Conservation (phyloP, 257 asterid species). For the Fraxinus anomala region DNA sequence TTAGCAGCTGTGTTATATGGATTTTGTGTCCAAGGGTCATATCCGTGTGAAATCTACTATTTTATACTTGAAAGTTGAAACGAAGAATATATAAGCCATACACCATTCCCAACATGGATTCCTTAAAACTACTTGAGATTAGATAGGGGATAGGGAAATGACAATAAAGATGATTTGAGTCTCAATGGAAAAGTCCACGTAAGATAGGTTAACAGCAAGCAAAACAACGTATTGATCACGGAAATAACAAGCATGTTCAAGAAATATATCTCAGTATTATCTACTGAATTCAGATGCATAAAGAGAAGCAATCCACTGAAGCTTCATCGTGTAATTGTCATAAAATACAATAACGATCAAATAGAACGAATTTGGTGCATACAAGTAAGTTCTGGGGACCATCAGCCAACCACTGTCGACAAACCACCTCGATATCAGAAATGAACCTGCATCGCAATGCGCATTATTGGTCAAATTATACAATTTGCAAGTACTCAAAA, state of each 20-base stretch:
- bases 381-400: constrained; percentile 83
- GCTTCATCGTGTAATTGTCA: constrained; percentile 3
- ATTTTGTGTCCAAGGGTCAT: not conserved
- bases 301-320: constrained; percentile 11
- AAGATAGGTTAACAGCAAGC: constrained; percentile 19
- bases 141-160: not conserved
- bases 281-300: constrained; percentile 10
- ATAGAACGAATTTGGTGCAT: constrained; percentile 27
- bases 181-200: not conserved
- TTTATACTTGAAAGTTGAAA: constrained; percentile 2
- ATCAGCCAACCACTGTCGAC: constrained; percentile 84
- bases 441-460: constrained; percentile 57
- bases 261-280: constrained; percentile 12
- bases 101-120: not conserved
- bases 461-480: constrained; percentile 15
- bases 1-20: not conserved
- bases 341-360: not conserved
- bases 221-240: constrained; percentile 19
- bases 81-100: not conserved
- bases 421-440: constrained; percentile 86
- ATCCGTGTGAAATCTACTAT: not conserved
- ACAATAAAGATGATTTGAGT: not conserved
- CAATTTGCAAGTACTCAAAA: constrained; percentile 3
- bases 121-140: not conserved
- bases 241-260: constrained; percentile 6